Conservation (phyloP, 1,284 basidiomycete genomes). For the Kwoniella shivajii region DNA sequence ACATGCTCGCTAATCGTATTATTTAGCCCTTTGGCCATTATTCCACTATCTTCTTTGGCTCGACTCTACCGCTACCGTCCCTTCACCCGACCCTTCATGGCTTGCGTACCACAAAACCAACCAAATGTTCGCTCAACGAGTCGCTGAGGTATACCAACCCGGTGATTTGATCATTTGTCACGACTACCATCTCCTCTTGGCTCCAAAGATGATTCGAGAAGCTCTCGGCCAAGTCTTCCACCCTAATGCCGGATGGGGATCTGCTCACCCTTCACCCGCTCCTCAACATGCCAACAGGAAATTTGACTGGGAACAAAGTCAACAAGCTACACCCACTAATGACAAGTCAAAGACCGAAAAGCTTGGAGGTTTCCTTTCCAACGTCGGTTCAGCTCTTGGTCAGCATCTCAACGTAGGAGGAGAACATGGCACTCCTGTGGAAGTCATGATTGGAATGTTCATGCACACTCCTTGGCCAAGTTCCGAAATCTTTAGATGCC, state of each 20-base stretch:
- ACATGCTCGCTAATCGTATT: conserved; percentile 5
- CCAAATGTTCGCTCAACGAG: conserved; percentile 76
- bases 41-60: conserved; percentile 99
- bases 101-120: conserved; percentile 83
- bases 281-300: conserved; percentile 25
- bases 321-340: conserved; percentile 1
- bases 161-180: conserved; percentile 91
- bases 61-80: conserved; percentile 64
- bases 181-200: conserved; percentile 90
- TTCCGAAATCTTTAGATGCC: conserved; percentile 91
- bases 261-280: conserved; percentile 32
- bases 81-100: conserved; percentile 73
- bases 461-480: conserved; percentile 97
- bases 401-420: conserved; percentile 24
- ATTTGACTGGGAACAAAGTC: conserved; percentile 39
- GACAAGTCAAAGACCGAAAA: conserved; percentile 20
- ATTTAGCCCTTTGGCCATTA: conserved; percentile 86
- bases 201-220: conserved; percentile 81
- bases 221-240: conserved; percentile 66
- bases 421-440: conserved; percentile 21
- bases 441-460: conserved; percentile 79
- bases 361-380: conserved; percentile 33
- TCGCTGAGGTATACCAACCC: conserved; percentile 74
- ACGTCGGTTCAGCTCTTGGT: conserved; percentile 33
- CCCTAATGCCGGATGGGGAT: conserved; percentile 27